Base-by-base conservation (phyloP, 495 filamentous ascomycete genomes). In the Tuber magnatum region DNA sequence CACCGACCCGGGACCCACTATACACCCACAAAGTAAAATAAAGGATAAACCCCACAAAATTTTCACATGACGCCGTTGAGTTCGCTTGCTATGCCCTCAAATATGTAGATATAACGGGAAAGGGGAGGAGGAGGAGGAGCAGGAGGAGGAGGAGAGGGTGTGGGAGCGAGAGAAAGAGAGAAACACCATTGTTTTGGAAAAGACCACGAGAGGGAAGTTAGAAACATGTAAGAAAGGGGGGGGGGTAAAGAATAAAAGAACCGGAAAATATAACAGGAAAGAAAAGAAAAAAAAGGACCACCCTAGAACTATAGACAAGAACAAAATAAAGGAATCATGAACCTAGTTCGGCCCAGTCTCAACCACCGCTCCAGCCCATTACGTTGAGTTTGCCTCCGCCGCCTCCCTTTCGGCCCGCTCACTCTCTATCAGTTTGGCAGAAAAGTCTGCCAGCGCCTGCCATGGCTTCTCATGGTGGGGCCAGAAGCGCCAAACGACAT, bases 401-500 rank as follows among this genome's bases (percentile, higher is more conserved):
- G 61, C 78, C 18, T 69, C 40, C 70, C 42, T 68, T 46, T 51
- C 65, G 44, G 70, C 78, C 74, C 79, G 76, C 48, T 80, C 78
- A 51, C 71, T 79, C 68, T 80, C 77, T 40, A 71, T 77, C 56
- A 81, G 68, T 51, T 81, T 81, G 28, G 71, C 73, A 68, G 78
- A 81, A 72, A 81, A 79, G 44, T 78, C 74, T 68, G 80, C 80
- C 73, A 81, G 74, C 43, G 76, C 78, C 73, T 78, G 74, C 80
- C 80, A 81, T 61, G 79, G 75, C 69, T 73, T 81, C 41, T 81
- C 79, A 38, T 81, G 79, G 18, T 77, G 71, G 68, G 79, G 76
- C 80, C 80, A 81, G 72, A 81, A 77, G 70, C 80, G 80, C 76
- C 76, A 81, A 71, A 77, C 80, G 65, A 81, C 78, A 68, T 81